Evolutionary conservation across 75 land plant species (phyloP), one percentile per base, ranked within the genome.

Genomic region (Pinus taeda): DNA sequence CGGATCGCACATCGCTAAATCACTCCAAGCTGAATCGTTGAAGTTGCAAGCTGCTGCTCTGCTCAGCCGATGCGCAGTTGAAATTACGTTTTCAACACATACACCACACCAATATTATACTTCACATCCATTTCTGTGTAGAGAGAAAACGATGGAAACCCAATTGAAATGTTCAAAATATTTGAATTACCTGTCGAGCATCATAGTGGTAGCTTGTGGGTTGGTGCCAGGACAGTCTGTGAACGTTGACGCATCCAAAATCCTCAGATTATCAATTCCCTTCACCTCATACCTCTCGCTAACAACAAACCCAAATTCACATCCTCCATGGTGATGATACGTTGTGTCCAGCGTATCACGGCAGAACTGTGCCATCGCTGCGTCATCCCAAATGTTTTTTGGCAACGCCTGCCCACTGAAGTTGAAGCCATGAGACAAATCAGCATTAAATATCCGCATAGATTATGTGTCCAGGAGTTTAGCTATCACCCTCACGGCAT

Each of bases 401-500:
- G 80, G 80, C 3, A 76, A 60, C 30, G 53, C 22, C 22, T 59
- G 39, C 77, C 60, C 72, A 13, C 57, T 57, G 77, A 79, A 72
- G 33, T 58, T 69, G 18, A 56, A 30, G 30, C 60, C 15, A 22
- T 61, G 26, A 21, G n/a, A 17, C 1, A 8, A 4, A 21, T 21
- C 20, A 3, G 69, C 8, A 14, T 24, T 65, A 21, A 22, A 65
- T 30, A 6, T 17, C 69, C 30, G 36, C 15, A 65, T 12, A 13
- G 36, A 24, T 0, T 8, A 1, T 21, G 69, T 9, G 13, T 30
- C 13, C 2, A 65, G 30, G 15, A 65, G 69, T 3, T 30, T 24
- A 21, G 29, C 33, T 6, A 92, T 88, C 13, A 71, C 71, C 60
- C 45, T 59, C 17, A 92, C 71, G 45, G 90, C 95, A 0, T 85